Base-by-base conservation (phyloP, 371 early-diverging fungal genomes). In the Saksenaea vasiformis region DNA sequence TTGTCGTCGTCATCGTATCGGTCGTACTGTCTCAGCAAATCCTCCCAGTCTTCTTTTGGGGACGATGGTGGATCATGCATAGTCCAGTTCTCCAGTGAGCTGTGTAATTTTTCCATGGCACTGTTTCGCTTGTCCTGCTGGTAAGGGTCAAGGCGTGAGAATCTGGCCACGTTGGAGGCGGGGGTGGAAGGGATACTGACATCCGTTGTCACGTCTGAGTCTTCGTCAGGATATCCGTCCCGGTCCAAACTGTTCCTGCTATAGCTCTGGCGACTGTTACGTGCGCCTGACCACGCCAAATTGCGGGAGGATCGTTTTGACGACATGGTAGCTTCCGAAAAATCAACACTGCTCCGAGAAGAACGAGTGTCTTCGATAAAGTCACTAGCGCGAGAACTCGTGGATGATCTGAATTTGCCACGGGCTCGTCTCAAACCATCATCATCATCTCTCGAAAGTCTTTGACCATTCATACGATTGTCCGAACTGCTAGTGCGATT, bases 11-110 rank as follows among this genome's bases (percentile, higher is more conserved):
- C 62, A 28, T 68, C 72, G 36, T 75, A 74, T 41, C 78, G 67
- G 58, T 86, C 79, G 37, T 84, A 84, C 35, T 74, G 80, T 22
- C 64, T 69, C 35, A 71, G 57, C 63, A 73, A 71, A 11, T 69
- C 70, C 19, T 78, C 75, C 57, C 68, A 65, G 26, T 73, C 70
- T 58, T 70, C 66, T 13, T 44, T 62, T 34, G 55, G 41, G 14
- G 47, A 44, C 17, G 51, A 47, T 24, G 51, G 51, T 11, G 61
- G 22, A 24, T 35, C 57, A 13, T 22, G 1, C 36, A 54, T 15
- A n/a, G 55, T 26, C 36, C 41, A 26, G 14, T 57, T 35, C 19
- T 64, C 58, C 3, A 47, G 5, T 10, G 51, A n/a, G 19, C 9
- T 47, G 22, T 47, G 51, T 47, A 47, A 10, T 19, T 47, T 47